Evolutionary conservation across 164 flowering plant genomes (phyloP).

Genomic region (Vitis rupestris): DNA sequence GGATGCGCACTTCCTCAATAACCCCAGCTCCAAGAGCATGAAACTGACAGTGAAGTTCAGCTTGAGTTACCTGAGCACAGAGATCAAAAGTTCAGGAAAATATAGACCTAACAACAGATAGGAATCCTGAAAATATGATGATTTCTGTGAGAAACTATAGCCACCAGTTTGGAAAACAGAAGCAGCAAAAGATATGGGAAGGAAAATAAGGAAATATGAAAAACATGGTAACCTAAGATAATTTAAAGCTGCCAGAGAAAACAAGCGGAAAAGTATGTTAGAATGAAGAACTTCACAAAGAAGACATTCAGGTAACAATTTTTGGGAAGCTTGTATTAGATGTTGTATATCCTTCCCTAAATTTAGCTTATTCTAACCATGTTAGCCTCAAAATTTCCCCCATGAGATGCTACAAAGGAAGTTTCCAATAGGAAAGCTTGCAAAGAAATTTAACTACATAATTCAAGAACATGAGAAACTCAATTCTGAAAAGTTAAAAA

Average conservation of each 20-base stretch:
- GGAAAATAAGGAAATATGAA: no score
- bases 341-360: not conserved
- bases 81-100: no score
- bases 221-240: no score
- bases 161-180: no score
- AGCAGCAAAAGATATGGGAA: no score
- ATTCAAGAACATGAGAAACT: not conserved
- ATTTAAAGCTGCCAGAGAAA: no score
- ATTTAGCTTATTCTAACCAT: not conserved
- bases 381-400: not conserved
- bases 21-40: constrained; percentile 89
- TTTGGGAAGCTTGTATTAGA: not conserved
- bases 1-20: constrained; percentile 95
- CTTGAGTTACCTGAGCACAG: constrained; percentile 64
- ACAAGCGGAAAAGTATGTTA: no score
- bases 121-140: no score
- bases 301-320: not conserved
- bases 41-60: constrained; percentile 95
- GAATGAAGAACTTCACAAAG: not conserved
- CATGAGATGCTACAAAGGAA: not conserved
- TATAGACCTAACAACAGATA: no score
- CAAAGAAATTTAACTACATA: not conserved
- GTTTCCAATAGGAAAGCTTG: not conserved
- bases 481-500: no score
- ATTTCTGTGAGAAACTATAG: no score